phyloP scores from a whole-genome alignment of 2,329 filamentous ascomycete genomes.

The Teratosphaeria pseudoeucalypti region DNA sequence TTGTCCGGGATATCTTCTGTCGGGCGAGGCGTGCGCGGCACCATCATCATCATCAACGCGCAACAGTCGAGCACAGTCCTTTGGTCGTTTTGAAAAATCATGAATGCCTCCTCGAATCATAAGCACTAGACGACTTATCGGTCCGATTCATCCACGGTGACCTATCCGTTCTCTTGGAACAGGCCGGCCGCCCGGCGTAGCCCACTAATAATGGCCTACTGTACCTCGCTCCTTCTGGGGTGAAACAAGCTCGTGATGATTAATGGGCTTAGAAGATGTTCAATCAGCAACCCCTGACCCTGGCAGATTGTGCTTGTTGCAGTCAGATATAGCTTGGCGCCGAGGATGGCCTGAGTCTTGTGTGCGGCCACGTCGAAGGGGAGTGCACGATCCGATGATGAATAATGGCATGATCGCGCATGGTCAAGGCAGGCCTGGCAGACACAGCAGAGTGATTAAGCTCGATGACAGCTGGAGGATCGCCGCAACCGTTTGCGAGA shows the following conservation, averaged over 20 bases:
- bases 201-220: background rate
- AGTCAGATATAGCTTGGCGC: background rate
- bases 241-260: background rate
- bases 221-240: background rate
- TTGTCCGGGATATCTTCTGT: no score
- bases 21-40: no score
- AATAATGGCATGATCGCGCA: no score
- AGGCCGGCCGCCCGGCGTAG: background rate
- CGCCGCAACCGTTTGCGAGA: background rate
- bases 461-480: background rate
- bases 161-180: background rate
- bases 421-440: background rate
- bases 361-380: background rate
- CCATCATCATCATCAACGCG: no score
- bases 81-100: background rate
- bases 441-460: background rate
- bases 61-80: background rate
- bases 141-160: background rate
- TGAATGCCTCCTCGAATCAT: no score
- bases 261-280: background rate
- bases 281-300: background rate
- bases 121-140: background rate
- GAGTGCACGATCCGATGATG: background rate
- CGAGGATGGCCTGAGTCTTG: background rate
- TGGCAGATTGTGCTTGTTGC: background rate